Conservation (phyloP, 2,329 filamentous ascomycete genomes). For the Fusarium sp. region DNA sequence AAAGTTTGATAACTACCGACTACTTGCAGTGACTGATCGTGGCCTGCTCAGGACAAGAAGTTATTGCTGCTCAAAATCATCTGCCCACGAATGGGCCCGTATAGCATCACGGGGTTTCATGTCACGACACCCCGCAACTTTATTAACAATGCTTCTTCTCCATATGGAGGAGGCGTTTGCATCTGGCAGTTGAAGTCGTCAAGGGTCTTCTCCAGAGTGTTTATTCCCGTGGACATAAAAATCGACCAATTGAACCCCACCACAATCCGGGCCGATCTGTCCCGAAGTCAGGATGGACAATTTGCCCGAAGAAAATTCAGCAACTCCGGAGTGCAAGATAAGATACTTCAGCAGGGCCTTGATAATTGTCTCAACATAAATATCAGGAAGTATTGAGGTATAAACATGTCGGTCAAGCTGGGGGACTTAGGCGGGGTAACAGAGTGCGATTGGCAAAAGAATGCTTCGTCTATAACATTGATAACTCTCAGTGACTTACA, state of each 20-base stretch:
- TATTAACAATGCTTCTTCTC: background rate
- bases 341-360: conserved; percentile 23
- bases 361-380: conserved; percentile 38
- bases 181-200: background rate
- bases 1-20: background rate
- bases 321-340: conserved; percentile 14
- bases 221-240: conserved; percentile 1
- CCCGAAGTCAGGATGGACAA: conserved; percentile 26
- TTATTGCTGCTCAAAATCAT: background rate
- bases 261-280: conserved; percentile 21
- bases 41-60: background rate
- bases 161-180: background rate
- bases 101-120: background rate
- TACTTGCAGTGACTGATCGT: background rate
- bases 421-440: too few relatives aligned
- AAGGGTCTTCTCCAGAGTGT: background rate
- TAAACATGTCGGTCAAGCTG: background rate
- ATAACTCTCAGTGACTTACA: background rate
- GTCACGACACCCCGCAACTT: background rate
- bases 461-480: background rate
- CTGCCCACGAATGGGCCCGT: background rate
- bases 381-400: conserved; percentile 17
- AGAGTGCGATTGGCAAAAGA: background rate
- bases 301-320: conserved; percentile 23
- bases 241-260: conserved; percentile 10